These are phyloP conservation scores for Macrolepiota dolichaula DNA, from an alignment of 768 basidiomycete species.

Conservation along the genomic window DNA sequence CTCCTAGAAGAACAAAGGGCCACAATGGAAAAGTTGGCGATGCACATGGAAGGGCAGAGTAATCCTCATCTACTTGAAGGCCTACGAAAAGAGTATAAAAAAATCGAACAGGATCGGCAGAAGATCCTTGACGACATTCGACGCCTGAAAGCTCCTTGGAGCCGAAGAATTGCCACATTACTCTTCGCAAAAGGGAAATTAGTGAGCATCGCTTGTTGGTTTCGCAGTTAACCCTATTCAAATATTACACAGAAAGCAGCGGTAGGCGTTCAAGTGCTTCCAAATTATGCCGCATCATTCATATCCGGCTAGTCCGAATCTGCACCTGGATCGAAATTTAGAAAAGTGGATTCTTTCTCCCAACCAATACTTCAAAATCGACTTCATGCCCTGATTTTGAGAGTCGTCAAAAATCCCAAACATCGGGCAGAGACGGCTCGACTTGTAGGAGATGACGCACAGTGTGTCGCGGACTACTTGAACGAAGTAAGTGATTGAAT, in stretches of 20 bases:
- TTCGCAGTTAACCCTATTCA: too few relatives aligned
- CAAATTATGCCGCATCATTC: too few relatives aligned
- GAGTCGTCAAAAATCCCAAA: too few relatives aligned
- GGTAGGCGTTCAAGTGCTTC: too few relatives aligned
- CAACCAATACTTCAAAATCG: too few relatives aligned
- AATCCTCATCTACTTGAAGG: not conserved
- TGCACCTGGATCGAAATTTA: too few relatives aligned
- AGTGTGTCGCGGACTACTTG: not conserved
- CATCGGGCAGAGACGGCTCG: too few relatives aligned
- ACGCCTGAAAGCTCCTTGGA: not conserved
- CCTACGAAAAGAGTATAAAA: not conserved
- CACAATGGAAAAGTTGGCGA: not conserved
- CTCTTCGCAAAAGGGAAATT: constrained; percentile 6
- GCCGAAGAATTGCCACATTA: not conserved
- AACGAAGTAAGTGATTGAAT: not conserved
- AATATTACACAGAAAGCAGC: too few relatives aligned
- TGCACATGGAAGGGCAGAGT: not conserved
- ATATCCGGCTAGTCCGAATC: too few relatives aligned
- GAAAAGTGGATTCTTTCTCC: too few relatives aligned
- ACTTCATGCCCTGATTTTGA: too few relatives aligned
- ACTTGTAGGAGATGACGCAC: not conserved
- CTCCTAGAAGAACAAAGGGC: constrained; percentile 2
- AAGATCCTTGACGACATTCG: not conserved
- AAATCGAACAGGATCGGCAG: not conserved
- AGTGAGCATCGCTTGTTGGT: not conserved